Percentiles rank a stretch among this genome's conserved stretches.
Conservation (phyloP, 441 rosid genomes). For the Pelargonium cotyledonis region DNA sequence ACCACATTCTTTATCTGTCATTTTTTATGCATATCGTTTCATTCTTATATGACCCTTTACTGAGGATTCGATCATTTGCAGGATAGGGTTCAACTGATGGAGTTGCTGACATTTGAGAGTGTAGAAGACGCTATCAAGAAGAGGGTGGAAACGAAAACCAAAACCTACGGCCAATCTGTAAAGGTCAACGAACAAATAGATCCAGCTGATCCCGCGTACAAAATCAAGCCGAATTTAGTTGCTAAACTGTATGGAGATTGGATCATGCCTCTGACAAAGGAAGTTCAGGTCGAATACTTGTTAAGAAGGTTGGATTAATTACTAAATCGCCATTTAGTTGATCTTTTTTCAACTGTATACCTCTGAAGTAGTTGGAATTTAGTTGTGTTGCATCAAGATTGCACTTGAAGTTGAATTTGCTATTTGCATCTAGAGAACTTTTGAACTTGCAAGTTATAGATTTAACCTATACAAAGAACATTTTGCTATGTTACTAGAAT, state of each 20-base stretch:
- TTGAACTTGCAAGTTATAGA: not conserved
- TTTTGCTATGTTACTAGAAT: not conserved
- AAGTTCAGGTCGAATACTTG: conserved; percentile 17
- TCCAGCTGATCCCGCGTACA: not conserved
- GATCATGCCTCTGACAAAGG: conserved; percentile 21
- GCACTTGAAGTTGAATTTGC: too few relatives aligned
- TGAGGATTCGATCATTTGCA: not conserved
- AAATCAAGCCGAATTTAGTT: conserved; percentile 15
- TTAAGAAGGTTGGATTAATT: conserved; percentile 11
- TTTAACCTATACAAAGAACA: too few relatives aligned
- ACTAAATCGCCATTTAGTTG: not conserved
- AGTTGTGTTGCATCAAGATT: not conserved
- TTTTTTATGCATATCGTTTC: not conserved
- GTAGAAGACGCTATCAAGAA: conserved; percentile 13
- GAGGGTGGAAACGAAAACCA: conserved; percentile 18
- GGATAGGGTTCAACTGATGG: conserved; percentile 16
- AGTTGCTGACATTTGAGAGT: conserved; percentile 3
- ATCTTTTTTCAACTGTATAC: not conserved
- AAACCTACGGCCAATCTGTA: not conserved
- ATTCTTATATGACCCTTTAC: not conserved
- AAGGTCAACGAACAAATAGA: not conserved
- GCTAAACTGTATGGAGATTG: conserved; percentile 13
- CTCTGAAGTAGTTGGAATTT: not conserved
- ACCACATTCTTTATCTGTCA: not conserved
- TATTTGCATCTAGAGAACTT: too few relatives aligned